Evolutionary conservation across 495 filamentous ascomycete genomes (phyloP), one percentile per base, ranked within the genome.

Genomic region (Penicillium goetzii): DNA sequence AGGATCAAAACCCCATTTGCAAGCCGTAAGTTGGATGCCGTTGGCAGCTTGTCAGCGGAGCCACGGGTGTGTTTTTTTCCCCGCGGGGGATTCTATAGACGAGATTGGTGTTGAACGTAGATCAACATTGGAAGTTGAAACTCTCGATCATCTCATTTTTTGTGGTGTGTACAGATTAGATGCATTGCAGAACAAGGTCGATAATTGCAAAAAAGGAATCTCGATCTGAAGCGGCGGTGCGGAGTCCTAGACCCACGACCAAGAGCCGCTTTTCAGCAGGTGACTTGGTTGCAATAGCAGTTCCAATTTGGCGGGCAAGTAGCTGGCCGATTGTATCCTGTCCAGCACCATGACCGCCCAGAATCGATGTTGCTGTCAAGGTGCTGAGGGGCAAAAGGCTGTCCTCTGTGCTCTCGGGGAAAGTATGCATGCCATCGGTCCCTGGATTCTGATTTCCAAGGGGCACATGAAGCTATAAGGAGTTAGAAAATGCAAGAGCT

Each of bases 261-360:
- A 99, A 76, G 53, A 90, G 86, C 57, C 95, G 84, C 66, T 83
- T 87, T 74, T 99, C 95, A 21, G 89, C 80, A 4, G 90, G 88
- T 57, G 90, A 81, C 64, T 86, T 88, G 57, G 86, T 86, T 34
- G 85, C 77, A 61, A 99, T 85, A 14, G 87, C 85, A 68, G 86
- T 94, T 7, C 90, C 95, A 62, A 97, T 91, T 69, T 97, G 93
- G 55, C 90, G 90, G 40, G 92, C 92, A 72, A 92, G 88, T 5
- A 97, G 84, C 77, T 97, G 95, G 28, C 91, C 94, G 19, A 94
- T 69, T 0, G 89, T 90, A 65, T 97, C 92, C 40, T 93, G 83
- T 53, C 91, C 89, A 60, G 90, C 81, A 19, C 86, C 87, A 32
- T 91, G 89, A 14, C 88, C 92, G n/a, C 95, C 95, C 4, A 99